A percentile compares a stretch with the other conserved stretches of the same genome.
These are phyloP conservation scores for Solanum lignicaule DNA, from an alignment of 257 asterid genomes.

Conservation along the genomic window DNA sequence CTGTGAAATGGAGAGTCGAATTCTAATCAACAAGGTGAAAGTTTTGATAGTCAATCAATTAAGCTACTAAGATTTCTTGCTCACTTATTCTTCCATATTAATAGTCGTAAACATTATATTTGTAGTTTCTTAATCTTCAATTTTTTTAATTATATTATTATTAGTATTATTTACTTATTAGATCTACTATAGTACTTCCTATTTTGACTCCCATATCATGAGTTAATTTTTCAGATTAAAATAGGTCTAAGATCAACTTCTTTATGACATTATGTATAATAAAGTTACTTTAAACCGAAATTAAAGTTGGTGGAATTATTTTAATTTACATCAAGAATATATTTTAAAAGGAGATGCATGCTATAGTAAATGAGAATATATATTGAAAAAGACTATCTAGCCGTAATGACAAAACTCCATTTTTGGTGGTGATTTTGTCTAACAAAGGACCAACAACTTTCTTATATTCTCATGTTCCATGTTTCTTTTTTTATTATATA, in stretches of 20 bases:
- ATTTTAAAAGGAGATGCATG: background rate
- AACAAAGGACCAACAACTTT: conserved; percentile 8
- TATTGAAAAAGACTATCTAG: conserved; percentile 1
- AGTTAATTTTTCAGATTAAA: background rate
- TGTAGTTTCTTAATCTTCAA: background rate
- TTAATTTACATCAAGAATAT: background rate
- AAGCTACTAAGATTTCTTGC: too few relatives aligned
- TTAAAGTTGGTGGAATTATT: background rate
- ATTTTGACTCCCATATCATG: background rate
- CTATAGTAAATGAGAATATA: background rate
- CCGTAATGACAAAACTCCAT: conserved; percentile 2
- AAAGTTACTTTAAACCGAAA: background rate
- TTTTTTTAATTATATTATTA: too few relatives aligned
- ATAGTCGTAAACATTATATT: too few relatives aligned
- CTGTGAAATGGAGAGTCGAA: background rate
- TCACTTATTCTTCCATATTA: too few relatives aligned
- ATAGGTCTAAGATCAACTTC: background rate
- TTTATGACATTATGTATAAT: background rate
- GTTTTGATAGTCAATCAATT: too few relatives aligned
- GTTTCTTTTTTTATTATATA: background rate
- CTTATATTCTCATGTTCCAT: background rate
- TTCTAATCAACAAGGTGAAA: too few relatives aligned
- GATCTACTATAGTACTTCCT: background rate
- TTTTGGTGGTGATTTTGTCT: conserved; percentile 7
- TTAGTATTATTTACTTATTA: background rate